Percentiles rank a stretch among this genome's conserved stretches.
phyloP scores from a whole-genome alignment of 2,329 filamentous ascomycete species.

The Colletotrichum tanaceti region DNA sequence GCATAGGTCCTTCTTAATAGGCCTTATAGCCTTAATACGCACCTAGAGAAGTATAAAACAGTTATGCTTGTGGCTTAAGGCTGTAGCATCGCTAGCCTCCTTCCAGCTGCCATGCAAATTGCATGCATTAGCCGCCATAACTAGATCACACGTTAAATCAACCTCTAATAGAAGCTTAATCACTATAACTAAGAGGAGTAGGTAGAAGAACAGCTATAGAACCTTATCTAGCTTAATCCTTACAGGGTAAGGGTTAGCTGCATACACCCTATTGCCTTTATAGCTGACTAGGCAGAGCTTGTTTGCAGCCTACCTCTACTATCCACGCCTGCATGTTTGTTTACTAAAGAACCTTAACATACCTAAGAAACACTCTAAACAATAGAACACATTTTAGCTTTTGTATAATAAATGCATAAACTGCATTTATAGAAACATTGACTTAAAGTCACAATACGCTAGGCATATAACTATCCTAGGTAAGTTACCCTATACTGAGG shows the following conservation, averaged over 20 bases:
- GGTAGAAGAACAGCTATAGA: not conserved
- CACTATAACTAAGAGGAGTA: not conserved
- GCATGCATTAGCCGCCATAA: not conserved
- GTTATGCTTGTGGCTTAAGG: slow-evolving; percentile 4
- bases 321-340: not conserved
- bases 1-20: not conserved
- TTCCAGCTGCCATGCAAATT: not conserved
- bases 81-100: not conserved
- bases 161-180: not conserved
- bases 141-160: not conserved
- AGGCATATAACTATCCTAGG: not conserved
- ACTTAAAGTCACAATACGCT: not conserved
- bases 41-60: not conserved
- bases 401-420: not conserved
- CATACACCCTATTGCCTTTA: not conserved
- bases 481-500: not conserved
- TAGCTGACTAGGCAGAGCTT: not conserved
- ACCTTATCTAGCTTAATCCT: not conserved
- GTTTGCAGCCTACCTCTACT: slow-evolving; percentile 4
- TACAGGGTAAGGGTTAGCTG: not conserved
- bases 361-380: not conserved
- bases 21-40: not conserved
- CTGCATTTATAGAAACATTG: slow-evolving; percentile 14
- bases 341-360: not conserved
- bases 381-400: slow-evolving; percentile 6